Conservation (phyloP, 768 basidiomycete species). For the Cystobasidium onofrii region DNA sequence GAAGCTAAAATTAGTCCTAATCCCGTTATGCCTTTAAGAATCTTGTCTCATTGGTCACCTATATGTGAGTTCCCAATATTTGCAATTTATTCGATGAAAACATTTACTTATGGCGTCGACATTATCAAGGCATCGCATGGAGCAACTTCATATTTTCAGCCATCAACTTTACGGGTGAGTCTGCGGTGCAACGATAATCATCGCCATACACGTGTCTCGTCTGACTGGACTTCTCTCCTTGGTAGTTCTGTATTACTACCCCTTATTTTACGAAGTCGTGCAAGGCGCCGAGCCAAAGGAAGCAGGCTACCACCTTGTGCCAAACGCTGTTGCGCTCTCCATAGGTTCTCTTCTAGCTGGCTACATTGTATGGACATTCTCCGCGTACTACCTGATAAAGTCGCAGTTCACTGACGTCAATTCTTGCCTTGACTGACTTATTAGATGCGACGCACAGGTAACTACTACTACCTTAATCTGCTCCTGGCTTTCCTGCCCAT, state of each 20-base stretch:
- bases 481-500: slow-evolving; percentile 58
- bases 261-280: slow-evolving; percentile 81
- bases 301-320: slow-evolving; percentile 71
- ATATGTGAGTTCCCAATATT: not conserved
- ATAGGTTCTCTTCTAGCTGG: slow-evolving; percentile 79
- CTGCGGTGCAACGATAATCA: slow-evolving; percentile 34
- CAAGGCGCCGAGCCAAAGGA: slow-evolving; percentile 59
- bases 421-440: not conserved
- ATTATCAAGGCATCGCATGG: slow-evolving; percentile 38
- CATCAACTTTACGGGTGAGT: slow-evolving; percentile 41
- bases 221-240: not conserved
- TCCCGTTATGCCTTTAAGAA: slow-evolving; percentile 80
- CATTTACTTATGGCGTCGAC: slow-evolving; percentile 51
- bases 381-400: slow-evolving; percentile 47
- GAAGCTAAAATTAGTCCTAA: slow-evolving; percentile 70
- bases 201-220: slow-evolving; percentile 7
- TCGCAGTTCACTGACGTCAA: not conserved
- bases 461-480: slow-evolving; percentile 68
- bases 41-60: slow-evolving; percentile 48
- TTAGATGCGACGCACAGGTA: slow-evolving; percentile 58
- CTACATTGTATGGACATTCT: slow-evolving; percentile 51
- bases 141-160: slow-evolving; percentile 35
- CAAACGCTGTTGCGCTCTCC: slow-evolving; percentile 80
- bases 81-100: slow-evolving; percentile 47
- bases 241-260: slow-evolving; percentile 62